phyloP scores from a whole-genome alignment of 345 rosid genomes.

The Eucalyptus decipiens region DNA sequence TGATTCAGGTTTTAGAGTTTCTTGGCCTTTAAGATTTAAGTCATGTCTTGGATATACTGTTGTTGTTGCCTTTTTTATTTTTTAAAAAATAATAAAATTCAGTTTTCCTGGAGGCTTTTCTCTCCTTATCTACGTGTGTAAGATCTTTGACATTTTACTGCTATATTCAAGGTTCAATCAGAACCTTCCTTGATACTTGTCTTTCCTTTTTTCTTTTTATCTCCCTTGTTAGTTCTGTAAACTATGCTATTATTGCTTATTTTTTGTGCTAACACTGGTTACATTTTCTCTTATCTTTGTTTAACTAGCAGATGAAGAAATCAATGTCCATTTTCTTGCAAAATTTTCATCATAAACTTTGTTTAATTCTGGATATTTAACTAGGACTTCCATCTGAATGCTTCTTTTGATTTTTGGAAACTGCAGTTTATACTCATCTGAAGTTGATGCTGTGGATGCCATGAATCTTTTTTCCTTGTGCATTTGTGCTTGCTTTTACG shows the following conservation, averaged over 20 bases:
- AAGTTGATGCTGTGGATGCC: not conserved
- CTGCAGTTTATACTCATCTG: not conserved
- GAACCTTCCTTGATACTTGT: not conserved
- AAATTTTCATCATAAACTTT: not conserved
- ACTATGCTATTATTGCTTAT: not conserved
- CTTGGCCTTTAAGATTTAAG: not conserved
- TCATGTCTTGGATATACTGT: not conserved
- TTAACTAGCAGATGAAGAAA: not conserved
- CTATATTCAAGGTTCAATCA: not conserved
- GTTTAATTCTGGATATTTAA: not conserved
- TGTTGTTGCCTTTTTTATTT: not conserved
- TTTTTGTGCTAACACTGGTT: not conserved
- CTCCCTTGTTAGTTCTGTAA: not conserved
- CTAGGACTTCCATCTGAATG: not conserved
- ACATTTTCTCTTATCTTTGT: not conserved
- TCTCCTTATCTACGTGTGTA: not conserved
- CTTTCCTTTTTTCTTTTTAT: not conserved
- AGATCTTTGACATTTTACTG: not conserved
- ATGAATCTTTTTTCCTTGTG: not conserved
- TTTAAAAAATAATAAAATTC: not conserved
- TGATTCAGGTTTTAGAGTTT: conserved; percentile 55
- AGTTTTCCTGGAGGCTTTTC: not conserved
- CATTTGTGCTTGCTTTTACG: not conserved
- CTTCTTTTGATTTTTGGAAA: not conserved
- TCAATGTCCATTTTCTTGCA: not conserved